A percentile compares a stretch with the other conserved stretches of the same genome.
Evolutionary conservation across 1,284 basidiomycete genomes (phyloP).

Genomic region (Exobasidium cylindrosporum): DNA sequence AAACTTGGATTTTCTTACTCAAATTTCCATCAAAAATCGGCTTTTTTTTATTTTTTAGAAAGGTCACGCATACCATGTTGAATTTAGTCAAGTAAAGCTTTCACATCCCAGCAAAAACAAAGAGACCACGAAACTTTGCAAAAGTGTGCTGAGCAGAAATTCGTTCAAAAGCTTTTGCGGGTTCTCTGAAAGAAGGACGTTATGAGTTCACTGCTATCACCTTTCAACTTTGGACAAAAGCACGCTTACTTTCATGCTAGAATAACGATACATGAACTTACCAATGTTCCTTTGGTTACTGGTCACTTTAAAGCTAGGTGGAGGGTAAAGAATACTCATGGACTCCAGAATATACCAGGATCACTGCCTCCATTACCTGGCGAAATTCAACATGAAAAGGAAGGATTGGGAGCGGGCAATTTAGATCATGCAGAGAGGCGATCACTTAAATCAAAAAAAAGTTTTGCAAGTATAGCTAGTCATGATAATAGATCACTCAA

Average conservation of each 20-base stretch:
- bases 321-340: conserved; percentile 67
- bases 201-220: neutral
- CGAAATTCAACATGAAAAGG: neutral
- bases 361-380: neutral
- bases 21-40: too few species aligned
- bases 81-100: too few species aligned
- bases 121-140: too few species aligned
- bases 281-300: conserved; percentile 70
- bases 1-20: too few species aligned
- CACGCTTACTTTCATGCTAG: conserved; percentile 65
- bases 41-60: too few species aligned
- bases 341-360: conserved; percentile 25
- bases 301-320: conserved; percentile 73
- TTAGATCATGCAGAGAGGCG: neutral
- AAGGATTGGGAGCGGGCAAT: neutral
- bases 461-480: neutral
- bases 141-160: too few species aligned
- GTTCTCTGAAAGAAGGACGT: too few species aligned
- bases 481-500: neutral
- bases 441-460: neutral
- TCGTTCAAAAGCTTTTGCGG: too few species aligned
- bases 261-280: conserved; percentile 69
- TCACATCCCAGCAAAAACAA: too few species aligned
- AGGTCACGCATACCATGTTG: too few species aligned
- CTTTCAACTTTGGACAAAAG: conserved; percentile 59